Evolutionary conservation across 805 yeast genomes (phyloP), one percentile per base, ranked within the genome.

Genomic region (Starmerella riodocensis): DNA sequence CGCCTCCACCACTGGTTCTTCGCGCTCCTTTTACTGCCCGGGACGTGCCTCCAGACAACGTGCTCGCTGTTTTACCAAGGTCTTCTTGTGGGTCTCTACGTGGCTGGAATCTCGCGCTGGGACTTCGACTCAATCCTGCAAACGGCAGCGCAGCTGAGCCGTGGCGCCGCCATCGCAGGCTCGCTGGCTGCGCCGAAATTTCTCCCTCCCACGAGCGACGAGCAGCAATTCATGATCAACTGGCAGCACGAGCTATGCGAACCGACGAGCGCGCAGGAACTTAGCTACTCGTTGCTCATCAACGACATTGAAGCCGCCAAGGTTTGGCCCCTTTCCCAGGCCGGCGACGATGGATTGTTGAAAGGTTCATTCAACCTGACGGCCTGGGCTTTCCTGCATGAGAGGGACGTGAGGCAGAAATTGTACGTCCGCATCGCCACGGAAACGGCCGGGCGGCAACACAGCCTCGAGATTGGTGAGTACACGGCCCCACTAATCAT

Each of bases 61-160:
- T 51, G 60, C 9, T 52, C 58, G 13, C 64, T 79, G 48, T 51
- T 78, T 7, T 78, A 82, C 53, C 95, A 86, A 55, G 97, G 96
- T 2, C 70, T 88, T 1, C 61, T 88, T 19, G 56, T 83, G 0
- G 98, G 96, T 0, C 63, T 88, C 32, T 67, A 80, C 36, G 65
- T 85, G 5, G 78, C 86, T 18, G 98, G 98, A 0, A 74, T 83
- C 1, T 73, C 93, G 0, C 65, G 93, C 40, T 88, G 98, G 98
- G 96, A 91, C 40, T 76, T 80, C 52, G 96, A 93, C 2, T 76
- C 94, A 12, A 74, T 88, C 41, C 74, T 81, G 1, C 95, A 88
- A 53, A 82, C 94, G 0, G 70, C 70, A 20, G 60, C 66, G 4
- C 68, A 81, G 3, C 57, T 86, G 32, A 56, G 74, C 40, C 65